These are phyloP conservation scores for Plasmopara viticola DNA, from an alignment of 352 stramenopile genomes.

Conservation along the genomic window DNA sequence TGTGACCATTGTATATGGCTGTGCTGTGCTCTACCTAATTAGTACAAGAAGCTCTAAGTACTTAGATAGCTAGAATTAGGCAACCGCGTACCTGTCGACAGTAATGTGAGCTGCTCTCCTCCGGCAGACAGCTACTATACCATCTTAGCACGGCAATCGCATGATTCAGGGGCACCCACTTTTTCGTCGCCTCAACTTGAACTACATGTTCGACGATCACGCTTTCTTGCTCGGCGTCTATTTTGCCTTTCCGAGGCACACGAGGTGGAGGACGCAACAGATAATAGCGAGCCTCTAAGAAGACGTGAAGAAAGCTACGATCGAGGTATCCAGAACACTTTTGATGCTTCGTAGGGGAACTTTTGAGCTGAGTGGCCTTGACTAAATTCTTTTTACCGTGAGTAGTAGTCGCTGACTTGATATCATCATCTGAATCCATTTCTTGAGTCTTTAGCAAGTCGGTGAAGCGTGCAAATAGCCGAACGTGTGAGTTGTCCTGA, in stretches of 20 bases:
- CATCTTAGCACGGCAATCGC: conserved; percentile 49
- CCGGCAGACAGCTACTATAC: conserved; percentile 54
- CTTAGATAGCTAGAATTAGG: not conserved
- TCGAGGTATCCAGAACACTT: conserved; percentile 35
- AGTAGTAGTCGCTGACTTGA: conserved; percentile 1
- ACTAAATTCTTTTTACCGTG: conserved; percentile 7
- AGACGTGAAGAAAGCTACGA: conserved; percentile 61
- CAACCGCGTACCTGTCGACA: conserved; percentile 42
- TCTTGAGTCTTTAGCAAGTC: conserved; percentile 31
- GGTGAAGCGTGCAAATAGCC: conserved; percentile 64
- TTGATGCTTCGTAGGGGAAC: conserved; percentile 1
- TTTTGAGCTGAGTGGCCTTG: conserved; percentile 6
- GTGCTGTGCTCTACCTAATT: conserved; percentile 58
- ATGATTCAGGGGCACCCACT: conserved; percentile 64
- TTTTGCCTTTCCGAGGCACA: conserved; percentile 12
- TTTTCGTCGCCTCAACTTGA: conserved; percentile 39
- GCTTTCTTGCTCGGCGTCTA: not conserved
- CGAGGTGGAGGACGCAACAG: conserved; percentile 28
- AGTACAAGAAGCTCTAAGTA: not conserved
- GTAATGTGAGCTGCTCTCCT: conserved; percentile 47
- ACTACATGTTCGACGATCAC: conserved; percentile 33
- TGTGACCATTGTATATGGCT: conserved; percentile 44
- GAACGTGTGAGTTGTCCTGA: conserved; percentile 39
- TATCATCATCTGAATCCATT: conserved; percentile 2
- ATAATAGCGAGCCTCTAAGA: conserved; percentile 47